Evolutionary conservation across 148 eudicot species (phyloP), one percentile per base, ranked within the genome.

Genomic region (Hydrangea macrophylla): DNA sequence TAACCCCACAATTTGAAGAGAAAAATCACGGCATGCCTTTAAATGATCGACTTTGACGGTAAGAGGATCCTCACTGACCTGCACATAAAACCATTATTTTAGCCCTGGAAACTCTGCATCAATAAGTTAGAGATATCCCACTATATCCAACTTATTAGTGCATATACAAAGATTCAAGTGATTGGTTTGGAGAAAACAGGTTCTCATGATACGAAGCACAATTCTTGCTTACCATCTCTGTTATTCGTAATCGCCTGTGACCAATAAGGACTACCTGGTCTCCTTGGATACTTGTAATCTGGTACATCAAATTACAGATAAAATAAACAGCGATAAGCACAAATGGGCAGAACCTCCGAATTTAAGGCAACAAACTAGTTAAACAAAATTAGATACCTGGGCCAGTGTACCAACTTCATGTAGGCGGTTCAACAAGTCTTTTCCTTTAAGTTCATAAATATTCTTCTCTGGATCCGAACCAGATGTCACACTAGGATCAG

Each of bases 51-150:
- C 91, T 81, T 83, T 87, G 64, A 95, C 99, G 23, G 93, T 91
- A 65, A 94, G 96, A 67, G 99, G 97, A 78, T 95, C 93, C 74
- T 91, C 99, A 71, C 86, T 86, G 73, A 91, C 97, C 98, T 94
- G 92, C 72, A 63, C 45, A 68, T 36, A 67, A 67, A 48, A 56
- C 55, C 71, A 67, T 62, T 28, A 60, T 28, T 63, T 18, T 24
- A 68, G 70, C 48, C 65, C 37, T 11, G 55, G 3, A 25, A 60
- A 59, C 27, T 53, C 23, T 13, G 59, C 23, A 17, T 54, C 45
- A 66, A 25, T 24, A 60, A 6, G 44, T 55, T 65, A 65, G 1
- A 25, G 12, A 33, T 36, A 32, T 44, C 30, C 23, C 27, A 30
- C 28, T 8, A 62, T 18, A 55, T 15, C 23, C 26, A 18, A 69